phyloP scores from a whole-genome alignment of 2,329 filamentous ascomycete species.

The Cladosporium austrohemisphaericum region DNA sequence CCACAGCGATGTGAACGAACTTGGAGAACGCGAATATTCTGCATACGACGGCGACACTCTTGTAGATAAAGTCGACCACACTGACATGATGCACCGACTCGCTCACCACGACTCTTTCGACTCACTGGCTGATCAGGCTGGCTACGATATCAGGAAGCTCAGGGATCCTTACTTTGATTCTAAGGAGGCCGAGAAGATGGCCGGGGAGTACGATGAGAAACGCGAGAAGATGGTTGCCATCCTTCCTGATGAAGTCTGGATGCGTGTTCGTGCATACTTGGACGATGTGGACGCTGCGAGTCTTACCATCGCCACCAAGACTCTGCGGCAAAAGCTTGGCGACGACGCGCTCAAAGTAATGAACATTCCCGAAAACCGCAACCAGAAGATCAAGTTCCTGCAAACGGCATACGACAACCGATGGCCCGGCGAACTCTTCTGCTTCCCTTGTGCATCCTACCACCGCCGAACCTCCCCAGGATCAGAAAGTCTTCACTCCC shows the following conservation, averaged over 20 bases:
- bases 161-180: constrained; percentile 23
- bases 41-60: constrained; percentile 25
- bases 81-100: constrained; percentile 38
- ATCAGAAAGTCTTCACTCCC: constrained; percentile 51
- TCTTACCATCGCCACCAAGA: constrained; percentile 49
- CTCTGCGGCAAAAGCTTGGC: constrained; percentile 44
- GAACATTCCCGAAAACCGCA: constrained; percentile 41
- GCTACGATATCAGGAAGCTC: constrained; percentile 16
- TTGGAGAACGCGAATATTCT: constrained; percentile 33
- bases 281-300: constrained; percentile 46
- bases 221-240: constrained; percentile 43
- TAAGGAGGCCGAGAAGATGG: constrained; percentile 1
- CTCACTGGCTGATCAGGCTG: constrained; percentile 27
- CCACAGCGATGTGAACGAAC: constrained; percentile 27
- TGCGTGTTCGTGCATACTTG: constrained; percentile 40
- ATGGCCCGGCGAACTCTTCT: constrained; percentile 56
- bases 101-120: constrained; percentile 36
- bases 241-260: constrained; percentile 47
- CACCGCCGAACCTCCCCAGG: constrained; percentile 54
- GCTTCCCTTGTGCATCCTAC: constrained; percentile 55
- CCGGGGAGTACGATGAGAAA: constrained; percentile 13
- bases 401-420: constrained; percentile 42
- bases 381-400: constrained; percentile 51
- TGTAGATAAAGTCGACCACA: constrained; percentile 30
- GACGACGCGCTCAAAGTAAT: constrained; percentile 38